phyloP scores from a whole-genome alignment of 2,329 filamentous ascomycete species.

The Chaetomium sp. region DNA sequence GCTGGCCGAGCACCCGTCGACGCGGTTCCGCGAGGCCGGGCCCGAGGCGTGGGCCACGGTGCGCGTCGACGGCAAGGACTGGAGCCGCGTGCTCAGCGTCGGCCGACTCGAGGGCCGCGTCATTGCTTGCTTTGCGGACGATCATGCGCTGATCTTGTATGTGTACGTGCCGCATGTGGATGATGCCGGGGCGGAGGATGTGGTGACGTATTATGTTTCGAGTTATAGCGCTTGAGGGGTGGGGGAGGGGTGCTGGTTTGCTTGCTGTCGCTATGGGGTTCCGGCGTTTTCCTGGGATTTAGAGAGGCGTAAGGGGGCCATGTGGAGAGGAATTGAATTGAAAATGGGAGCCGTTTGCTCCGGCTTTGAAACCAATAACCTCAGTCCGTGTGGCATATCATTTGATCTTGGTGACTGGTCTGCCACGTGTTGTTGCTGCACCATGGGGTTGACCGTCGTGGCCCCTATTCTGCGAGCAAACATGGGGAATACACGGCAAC shows the following conservation, averaged over 20 bases:
- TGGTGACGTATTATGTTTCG: conserved; percentile 62
- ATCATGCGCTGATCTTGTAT: conserved; percentile 79
- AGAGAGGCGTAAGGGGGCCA: not conserved
- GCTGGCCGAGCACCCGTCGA: conserved; percentile 79
- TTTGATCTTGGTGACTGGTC: too few species aligned
- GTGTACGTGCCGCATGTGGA: conserved; percentile 77
- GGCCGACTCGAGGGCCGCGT: conserved; percentile 86
- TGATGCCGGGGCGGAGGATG: conserved; percentile 65
- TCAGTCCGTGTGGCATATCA: too few species aligned
- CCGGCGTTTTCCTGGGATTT: not conserved
- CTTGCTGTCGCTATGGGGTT: not conserved
- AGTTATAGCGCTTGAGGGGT: conserved; percentile 42
- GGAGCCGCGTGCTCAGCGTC: conserved; percentile 91
- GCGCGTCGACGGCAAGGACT: conserved; percentile 88
- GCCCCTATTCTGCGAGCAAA: too few species aligned
- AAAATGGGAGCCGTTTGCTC: not conserved
- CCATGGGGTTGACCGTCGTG: not conserved
- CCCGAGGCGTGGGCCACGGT: conserved; percentile 87
- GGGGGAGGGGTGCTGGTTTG: not conserved
- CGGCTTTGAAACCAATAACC: not conserved
- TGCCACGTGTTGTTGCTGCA: too few species aligned
- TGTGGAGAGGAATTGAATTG: not conserved
- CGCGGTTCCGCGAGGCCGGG: conserved; percentile 72
- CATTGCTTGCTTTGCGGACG: conserved; percentile 85
- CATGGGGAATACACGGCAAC: too few species aligned